A percentile compares a stretch with the other conserved stretches of the same genome.
Evolutionary conservation across 2,329 filamentous ascomycete genomes (phyloP).

Genomic region (Calonectria pseudoturangicola): DNA sequence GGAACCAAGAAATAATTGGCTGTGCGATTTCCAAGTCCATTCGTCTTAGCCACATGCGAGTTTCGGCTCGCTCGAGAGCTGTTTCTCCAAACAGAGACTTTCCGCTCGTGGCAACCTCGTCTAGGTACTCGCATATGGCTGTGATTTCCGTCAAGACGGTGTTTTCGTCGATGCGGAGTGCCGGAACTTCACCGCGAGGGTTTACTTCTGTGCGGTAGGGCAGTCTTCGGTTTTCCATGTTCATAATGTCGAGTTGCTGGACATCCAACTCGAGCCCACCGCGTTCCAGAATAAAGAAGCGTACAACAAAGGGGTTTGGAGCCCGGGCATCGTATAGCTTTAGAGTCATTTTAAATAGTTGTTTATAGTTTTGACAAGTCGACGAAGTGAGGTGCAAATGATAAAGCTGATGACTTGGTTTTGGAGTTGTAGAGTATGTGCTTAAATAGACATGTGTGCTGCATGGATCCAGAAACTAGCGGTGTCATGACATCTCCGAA

Average conservation of each 20-base stretch:
- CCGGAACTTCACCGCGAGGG: neutral
- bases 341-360: neutral
- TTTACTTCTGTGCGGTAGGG: conserved; percentile 1
- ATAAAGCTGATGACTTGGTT: too few relatives aligned
- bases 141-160: conserved; percentile 9
- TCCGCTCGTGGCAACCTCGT: neutral
- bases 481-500: too few relatives aligned
- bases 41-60: conserved; percentile 11
- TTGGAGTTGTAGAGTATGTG: too few relatives aligned
- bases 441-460: too few relatives aligned
- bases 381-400: too few relatives aligned
- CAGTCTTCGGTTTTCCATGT: conserved; percentile 6
- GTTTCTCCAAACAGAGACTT: neutral
- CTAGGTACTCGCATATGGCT: neutral
- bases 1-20: conserved; percentile 4
- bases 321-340: neutral
- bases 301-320: conserved; percentile 11
- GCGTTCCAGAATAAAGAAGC: conserved; percentile 12
- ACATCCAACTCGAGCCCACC: conserved; percentile 7
- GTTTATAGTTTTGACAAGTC: too few relatives aligned
- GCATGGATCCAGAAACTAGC: too few relatives aligned
- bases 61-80: neutral
- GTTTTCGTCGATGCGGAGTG: neutral
- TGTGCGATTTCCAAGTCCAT: conserved; percentile 11
- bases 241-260: neutral